Percentiles rank a stretch among this genome's conserved stretches.
Evolutionary conservation across 495 filamentous ascomycete species (phyloP).

Genomic region (Saxispiralis lemnorum): DNA sequence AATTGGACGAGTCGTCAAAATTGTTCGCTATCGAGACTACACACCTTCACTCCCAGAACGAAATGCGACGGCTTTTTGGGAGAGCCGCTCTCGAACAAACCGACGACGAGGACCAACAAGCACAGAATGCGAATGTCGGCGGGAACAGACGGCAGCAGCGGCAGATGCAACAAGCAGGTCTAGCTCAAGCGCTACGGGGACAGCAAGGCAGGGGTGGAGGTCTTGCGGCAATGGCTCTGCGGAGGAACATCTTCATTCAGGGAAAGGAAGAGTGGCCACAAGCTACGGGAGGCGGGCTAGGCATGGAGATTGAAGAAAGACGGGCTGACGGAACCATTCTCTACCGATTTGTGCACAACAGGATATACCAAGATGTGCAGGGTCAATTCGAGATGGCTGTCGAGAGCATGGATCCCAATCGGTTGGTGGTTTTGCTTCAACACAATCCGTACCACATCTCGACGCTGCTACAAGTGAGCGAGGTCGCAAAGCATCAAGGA

Average conservation of each 20-base stretch:
- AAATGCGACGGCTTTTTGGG: slow-evolving; percentile 89
- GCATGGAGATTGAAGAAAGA: slow-evolving; percentile 58
- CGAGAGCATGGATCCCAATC: slow-evolving; percentile 62
- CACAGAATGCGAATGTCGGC: slow-evolving; percentile 30
- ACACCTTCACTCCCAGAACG: slow-evolving; percentile 69
- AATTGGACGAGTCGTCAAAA: slow-evolving; percentile 30
- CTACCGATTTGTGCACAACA: slow-evolving; percentile 61
- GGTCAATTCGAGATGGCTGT: slow-evolving; percentile 60
- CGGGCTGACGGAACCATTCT: slow-evolving; percentile 32
- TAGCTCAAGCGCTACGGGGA: slow-evolving; percentile 53
- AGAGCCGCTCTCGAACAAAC: slow-evolving; percentile 49
- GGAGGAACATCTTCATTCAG: slow-evolving; percentile 69
- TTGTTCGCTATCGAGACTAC: slow-evolving; percentile 59
- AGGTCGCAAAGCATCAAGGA: slow-evolving; percentile 74
- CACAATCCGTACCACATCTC: slow-evolving; percentile 76
- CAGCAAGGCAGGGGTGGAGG: slow-evolving; percentile 39
- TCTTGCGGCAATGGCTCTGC: slow-evolving; percentile 49
- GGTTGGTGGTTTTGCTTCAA: slow-evolving; percentile 44
- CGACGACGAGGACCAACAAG: slow-evolving; percentile 35
- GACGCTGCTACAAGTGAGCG: slow-evolving; percentile 79
- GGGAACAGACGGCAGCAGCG: slow-evolving; percentile 31
- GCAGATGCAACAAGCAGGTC: slow-evolving; percentile 34
- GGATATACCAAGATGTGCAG: slow-evolving; percentile 61
- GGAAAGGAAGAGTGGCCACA: slow-evolving; percentile 85
- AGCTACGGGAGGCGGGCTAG: slow-evolving; percentile 59